Base-by-base conservation (phyloP, 305 asterid genomes). In the Euphrasia arctica region DNA sequence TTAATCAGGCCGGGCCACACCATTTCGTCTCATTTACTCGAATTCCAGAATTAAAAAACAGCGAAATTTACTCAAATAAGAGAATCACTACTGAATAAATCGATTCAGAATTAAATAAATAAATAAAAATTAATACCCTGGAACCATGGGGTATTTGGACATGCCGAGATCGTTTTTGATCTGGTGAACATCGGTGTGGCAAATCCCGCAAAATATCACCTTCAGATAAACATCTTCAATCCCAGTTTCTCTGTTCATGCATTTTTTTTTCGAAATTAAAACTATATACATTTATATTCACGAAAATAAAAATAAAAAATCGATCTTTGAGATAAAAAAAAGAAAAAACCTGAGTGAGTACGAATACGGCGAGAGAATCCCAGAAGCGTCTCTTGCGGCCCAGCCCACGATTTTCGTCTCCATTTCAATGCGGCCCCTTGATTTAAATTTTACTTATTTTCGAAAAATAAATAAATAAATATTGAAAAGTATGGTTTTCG, bases 91-190 rank as follows among this genome's bases (percentile, higher is more conserved):
- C 22, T 18, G 22, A 18, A 18, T 18, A 0, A 18, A 18, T 8
- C 27, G 1, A 0, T 3, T 31, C 5, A 58, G 12, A 58, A 58
- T 31, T 31, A 8, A 57, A n/a, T 5, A 65, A 51, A 51, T 15
- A 14, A 51, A 51, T 15, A n/a, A 11, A 1, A 49, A 49, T 4
- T 49, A 1, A 25, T 78, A 92, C 98, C 98, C 98, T 0, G 98
- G 98, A 74, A 92, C 98, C 96, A 92, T 85, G 69, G 97, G 97
- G 72, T 87, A 92, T 49, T 83, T 85, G 78, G 97, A 92, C 94
- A 81, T 87, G 85, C 98, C 96, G 27, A 92, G 96, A 47, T 92
- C 94, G 73, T 92, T 92, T 67, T 92, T 92, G 66, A 79, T 18
- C 78, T 92, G 97, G 61, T 92, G 97, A 79, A 89, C 29, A 68